phyloP scores from a whole-genome alignment of 2,329 filamentous ascomycete genomes.

The Teratosphaeriaceae sp. region DNA sequence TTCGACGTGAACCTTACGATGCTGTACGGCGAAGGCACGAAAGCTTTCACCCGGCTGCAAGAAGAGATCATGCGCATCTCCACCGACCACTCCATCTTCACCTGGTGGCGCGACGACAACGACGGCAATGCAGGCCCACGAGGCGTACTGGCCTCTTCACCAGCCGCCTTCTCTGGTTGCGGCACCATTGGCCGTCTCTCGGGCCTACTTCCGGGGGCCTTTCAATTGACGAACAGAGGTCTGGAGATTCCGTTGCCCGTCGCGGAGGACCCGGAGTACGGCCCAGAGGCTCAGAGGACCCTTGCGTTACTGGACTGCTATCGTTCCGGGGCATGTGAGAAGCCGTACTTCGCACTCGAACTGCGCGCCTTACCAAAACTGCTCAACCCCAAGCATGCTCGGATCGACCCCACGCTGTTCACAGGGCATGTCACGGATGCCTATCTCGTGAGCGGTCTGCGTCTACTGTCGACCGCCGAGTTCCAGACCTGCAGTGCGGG shows the following conservation, averaged over 20 bases:
- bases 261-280: not conserved
- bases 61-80: conserved; percentile 4
- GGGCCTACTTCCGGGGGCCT: not conserved
- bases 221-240: conserved; percentile 2
- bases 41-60: conserved; percentile 3
- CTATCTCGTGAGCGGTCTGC: conserved; percentile 1
- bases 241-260: conserved; percentile 2
- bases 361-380: not conserved
- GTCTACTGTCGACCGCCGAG: not conserved
- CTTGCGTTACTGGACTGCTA: conserved; percentile 4
- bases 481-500: not conserved
- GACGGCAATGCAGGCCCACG: not conserved
- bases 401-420: conserved; percentile 1
- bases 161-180: not conserved
- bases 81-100: conserved; percentile 7
- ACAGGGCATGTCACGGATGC: not conserved
- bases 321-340: not conserved
- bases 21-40: conserved; percentile 6
- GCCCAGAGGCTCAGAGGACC: not conserved
- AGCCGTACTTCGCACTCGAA: conserved; percentile 4
- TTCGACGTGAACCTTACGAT: conserved; percentile 6
- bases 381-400: not conserved
- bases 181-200: conserved; percentile 1
- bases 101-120: conserved; percentile 1
- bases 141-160: conserved; percentile 2